phyloP scores from a whole-genome alignment of 2,329 filamentous ascomycete genomes.

The Monilinia vaccinii-corymbosi region DNA sequence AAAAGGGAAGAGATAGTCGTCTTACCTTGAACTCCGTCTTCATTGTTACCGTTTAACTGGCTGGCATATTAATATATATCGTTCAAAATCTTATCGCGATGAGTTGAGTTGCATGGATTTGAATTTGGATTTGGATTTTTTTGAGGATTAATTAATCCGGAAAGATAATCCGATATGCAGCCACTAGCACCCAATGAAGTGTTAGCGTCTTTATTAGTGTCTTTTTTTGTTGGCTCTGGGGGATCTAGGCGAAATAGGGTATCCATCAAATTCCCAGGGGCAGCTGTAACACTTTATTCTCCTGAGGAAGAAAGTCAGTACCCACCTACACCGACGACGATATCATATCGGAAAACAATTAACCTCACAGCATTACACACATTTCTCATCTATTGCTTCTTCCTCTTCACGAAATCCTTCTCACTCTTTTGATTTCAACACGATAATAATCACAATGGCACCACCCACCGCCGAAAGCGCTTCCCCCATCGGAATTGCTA shows the following conservation, averaged over 20 bases:
- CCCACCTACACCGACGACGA: neutral
- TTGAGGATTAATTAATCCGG: conserved; percentile 11
- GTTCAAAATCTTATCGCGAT: conserved; percentile 9
- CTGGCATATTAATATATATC: conserved; percentile 16
- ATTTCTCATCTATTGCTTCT: neutral
- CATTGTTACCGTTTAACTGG: conserved; percentile 49
- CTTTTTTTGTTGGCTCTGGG: neutral
- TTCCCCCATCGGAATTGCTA: conserved; percentile 65
- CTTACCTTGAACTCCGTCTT: conserved; percentile 97
- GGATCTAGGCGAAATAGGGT: conserved; percentile 10
- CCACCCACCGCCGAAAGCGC: conserved; percentile 49
- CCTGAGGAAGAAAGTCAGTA: conserved; percentile 4
- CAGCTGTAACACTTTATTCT: conserved; percentile 8
- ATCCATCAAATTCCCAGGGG: conserved; percentile 6
- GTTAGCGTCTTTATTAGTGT: neutral
- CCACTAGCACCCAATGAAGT: neutral
- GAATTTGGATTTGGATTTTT: conserved; percentile 3
- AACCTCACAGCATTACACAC: neutral
- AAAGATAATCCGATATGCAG: conserved; percentile 10
- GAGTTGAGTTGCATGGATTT: neutral
- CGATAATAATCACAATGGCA: conserved; percentile 38
- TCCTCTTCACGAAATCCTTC: neutral
- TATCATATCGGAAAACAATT: conserved; percentile 5
- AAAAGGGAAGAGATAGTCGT: neutral
- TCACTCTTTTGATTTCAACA: neutral